Percentiles rank a stretch among this genome's conserved stretches.
These are phyloP conservation scores for Coprinopsis marcescibilis DNA, from an alignment of 768 basidiomycete genomes.

Conservation along the genomic window DNA sequence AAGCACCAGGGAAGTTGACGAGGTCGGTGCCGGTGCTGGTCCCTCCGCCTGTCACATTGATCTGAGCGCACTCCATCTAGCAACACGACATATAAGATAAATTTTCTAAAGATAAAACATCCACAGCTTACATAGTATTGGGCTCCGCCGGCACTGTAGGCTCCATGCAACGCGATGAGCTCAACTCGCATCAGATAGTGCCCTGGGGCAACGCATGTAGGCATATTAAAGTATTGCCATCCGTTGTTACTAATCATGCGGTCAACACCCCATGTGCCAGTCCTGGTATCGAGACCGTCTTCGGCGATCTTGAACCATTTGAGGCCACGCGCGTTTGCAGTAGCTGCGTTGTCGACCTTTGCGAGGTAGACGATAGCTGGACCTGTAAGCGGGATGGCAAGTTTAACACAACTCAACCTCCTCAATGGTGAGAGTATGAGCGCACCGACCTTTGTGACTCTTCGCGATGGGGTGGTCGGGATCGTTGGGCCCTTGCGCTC, in stretches of 20 bases:
- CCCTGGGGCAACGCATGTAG: slow-evolving; percentile 12
- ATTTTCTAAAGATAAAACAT: too few relatives aligned
- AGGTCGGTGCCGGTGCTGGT: slow-evolving; percentile 6
- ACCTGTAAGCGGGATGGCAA: neutral
- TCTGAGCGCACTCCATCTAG: slow-evolving; percentile 13
- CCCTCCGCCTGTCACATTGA: slow-evolving; percentile 11
- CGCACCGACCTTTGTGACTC: slow-evolving; percentile 9
- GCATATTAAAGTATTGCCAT: slow-evolving; percentile 14
- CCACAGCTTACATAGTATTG: slow-evolving; percentile 9
- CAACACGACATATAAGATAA: neutral
- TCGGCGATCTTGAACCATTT: slow-evolving; percentile 14
- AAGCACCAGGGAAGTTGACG: slow-evolving; percentile 13
- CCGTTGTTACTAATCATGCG: slow-evolving; percentile 11
- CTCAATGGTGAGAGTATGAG: neutral
- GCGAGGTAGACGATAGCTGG: slow-evolving; percentile 12
- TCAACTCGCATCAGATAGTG: slow-evolving; percentile 13
- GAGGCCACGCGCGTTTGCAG: slow-evolving; percentile 5
- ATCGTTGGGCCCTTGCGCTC: slow-evolving; percentile 11
- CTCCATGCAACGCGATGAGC: slow-evolving; percentile 11
- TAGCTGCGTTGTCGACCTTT: slow-evolving; percentile 13
- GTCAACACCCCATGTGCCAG: slow-evolving; percentile 12
- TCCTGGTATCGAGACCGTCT: slow-evolving; percentile 9
- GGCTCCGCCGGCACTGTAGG: slow-evolving; percentile 7
- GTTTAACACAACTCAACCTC: neutral
- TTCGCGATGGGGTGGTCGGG: slow-evolving; percentile 13